Conservation (phyloP, 495 filamentous ascomycete species). For the Aspergillus conjunctus region DNA sequence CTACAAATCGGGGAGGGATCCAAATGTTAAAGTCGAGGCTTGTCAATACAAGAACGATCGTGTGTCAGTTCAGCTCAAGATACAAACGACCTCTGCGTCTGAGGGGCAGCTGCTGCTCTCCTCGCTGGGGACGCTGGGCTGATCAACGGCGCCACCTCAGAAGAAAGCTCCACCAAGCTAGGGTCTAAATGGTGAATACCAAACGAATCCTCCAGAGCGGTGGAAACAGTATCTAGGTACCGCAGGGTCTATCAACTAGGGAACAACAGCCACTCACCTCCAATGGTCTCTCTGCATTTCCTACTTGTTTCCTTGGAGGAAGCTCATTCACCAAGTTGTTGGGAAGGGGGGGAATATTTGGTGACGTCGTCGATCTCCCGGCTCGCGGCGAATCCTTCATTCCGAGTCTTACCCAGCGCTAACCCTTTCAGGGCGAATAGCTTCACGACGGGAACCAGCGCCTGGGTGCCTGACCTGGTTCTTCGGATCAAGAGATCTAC, state of each 20-base stretch:
- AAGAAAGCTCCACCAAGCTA: too few relatives aligned
- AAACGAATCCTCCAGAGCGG: too few relatives aligned
- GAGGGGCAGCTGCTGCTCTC: too few relatives aligned
- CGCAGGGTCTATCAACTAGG: neutral
- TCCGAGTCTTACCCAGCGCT: neutral
- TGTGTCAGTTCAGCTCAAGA: too few relatives aligned
- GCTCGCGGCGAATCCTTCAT: slow-evolving; percentile 14
- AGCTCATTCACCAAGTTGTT: neutral
- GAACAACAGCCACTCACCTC: neutral
- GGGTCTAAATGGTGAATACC: too few relatives aligned
- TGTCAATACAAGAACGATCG: too few relatives aligned
- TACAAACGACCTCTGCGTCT: too few relatives aligned
- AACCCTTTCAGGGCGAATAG: neutral
- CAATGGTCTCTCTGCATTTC: neutral
- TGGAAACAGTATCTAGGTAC: too few relatives aligned
- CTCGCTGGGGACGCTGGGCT: too few relatives aligned
- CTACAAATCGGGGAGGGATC: neutral
- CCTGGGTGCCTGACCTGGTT: neutral
- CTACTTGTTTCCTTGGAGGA: neutral
- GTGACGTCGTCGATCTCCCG: slow-evolving; percentile 21
- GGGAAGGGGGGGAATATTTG: neutral
- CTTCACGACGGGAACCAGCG: neutral
- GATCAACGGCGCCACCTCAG: too few relatives aligned
- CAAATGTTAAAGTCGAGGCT: neutral
- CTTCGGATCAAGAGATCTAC: neutral